A percentile compares a stretch with the other conserved stretches of the same genome.
Conservation (phyloP, 1,139 yeast species). For the Ashbya aceris region DNA sequence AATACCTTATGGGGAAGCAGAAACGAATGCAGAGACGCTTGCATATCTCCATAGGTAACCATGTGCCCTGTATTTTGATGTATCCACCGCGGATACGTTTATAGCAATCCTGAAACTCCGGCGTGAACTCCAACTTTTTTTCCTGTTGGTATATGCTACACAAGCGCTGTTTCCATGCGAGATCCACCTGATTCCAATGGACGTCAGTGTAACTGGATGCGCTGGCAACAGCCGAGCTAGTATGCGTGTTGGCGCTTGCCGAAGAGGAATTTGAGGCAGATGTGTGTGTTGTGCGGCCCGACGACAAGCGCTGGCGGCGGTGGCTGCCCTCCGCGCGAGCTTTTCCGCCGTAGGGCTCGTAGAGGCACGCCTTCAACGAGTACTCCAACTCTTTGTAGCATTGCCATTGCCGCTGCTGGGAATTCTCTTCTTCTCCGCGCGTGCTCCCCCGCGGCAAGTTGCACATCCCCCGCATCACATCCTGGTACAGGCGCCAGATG, state of each 20-base stretch:
- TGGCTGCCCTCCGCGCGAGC: background rate
- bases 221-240: slow-evolving; percentile 2
- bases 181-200: slow-evolving; percentile 26
- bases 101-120: slow-evolving; percentile 35
- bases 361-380: slow-evolving; percentile 12
- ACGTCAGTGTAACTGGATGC: slow-evolving; percentile 20
- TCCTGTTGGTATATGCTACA: slow-evolving; percentile 3
- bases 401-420: slow-evolving; percentile 5
- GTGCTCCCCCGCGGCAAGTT: slow-evolving; percentile 5
- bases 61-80: slow-evolving; percentile 88
- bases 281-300: too few species aligned
- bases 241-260: background rate
- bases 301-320: too few species aligned
- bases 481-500: slow-evolving; percentile 56
- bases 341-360: slow-evolving; percentile 5
- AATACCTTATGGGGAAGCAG: slow-evolving; percentile 68
- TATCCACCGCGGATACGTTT: slow-evolving; percentile 85
- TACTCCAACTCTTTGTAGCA: slow-evolving; percentile 12
- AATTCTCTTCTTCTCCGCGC: background rate
- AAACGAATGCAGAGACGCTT: slow-evolving; percentile 60
- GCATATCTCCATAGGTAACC: slow-evolving; percentile 75
- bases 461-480: slow-evolving; percentile 26
- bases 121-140: slow-evolving; percentile 1
- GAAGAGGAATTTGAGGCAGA: background rate
- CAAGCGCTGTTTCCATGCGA: slow-evolving; percentile 6